phyloP scores from a whole-genome alignment of 148 eudicot species.

The Limonium bicolor region DNA sequence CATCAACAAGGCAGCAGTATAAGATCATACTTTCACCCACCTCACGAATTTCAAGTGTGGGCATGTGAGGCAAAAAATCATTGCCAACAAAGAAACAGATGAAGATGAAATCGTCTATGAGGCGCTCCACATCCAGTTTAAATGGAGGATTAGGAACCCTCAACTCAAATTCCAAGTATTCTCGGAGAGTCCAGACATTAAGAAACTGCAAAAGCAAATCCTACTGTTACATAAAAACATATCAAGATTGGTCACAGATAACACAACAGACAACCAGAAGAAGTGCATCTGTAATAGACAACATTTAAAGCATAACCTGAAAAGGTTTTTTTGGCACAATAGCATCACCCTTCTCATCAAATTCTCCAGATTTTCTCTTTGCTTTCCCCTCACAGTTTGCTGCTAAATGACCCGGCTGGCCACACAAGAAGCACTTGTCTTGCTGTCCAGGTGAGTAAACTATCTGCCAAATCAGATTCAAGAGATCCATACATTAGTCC shows the following conservation, averaged over 20 bases:
- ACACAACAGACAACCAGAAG: background rate
- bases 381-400: conserved; percentile 84
- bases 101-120: conserved; percentile 87
- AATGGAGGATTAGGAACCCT: conserved; percentile 57
- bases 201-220: conserved; percentile 62
- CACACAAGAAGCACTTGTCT: conserved; percentile 89
- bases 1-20: too few relatives aligned
- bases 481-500: too few relatives aligned
- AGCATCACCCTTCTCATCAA: conserved; percentile 70
- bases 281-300: background rate
- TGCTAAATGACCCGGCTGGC: conserved; percentile 92
- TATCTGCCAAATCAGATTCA: too few relatives aligned
- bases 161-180: conserved; percentile 79
- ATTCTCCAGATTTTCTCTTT: conserved; percentile 86
- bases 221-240: background rate
- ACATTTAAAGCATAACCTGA: conserved; percentile 37
- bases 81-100: conserved; percentile 98
- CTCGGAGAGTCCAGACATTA: conserved; percentile 82
- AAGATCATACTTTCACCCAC: conserved; percentile 20
- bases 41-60: conserved; percentile 96
- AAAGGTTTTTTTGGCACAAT: conserved; percentile 61
- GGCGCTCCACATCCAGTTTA: conserved; percentile 67
- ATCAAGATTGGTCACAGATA: background rate
- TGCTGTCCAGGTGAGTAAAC: conserved; percentile 75
- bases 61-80: conserved; percentile 97